Evolutionary conservation across 495 filamentous ascomycete species (phyloP).

Genomic region (Thermothielavioides terrestris): DNA sequence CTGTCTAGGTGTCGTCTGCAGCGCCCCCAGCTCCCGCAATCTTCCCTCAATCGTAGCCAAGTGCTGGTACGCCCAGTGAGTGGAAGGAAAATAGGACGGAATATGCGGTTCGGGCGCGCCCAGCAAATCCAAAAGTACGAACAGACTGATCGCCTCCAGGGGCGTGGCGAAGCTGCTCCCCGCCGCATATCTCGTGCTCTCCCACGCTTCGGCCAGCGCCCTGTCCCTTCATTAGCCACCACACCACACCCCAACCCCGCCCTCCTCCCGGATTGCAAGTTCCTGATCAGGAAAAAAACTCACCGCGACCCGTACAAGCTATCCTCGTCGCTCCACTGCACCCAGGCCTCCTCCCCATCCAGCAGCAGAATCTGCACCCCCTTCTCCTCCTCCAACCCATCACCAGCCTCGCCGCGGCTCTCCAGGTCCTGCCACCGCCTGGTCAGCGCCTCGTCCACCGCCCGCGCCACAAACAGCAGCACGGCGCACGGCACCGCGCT

Average conservation of each 20-base stretch:
- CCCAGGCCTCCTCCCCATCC: slow-evolving; percentile 92
- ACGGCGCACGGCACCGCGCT: slow-evolving; percentile 91
- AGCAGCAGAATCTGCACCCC: slow-evolving; percentile 86
- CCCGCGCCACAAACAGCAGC: slow-evolving; percentile 75
- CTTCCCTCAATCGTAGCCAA: slow-evolving; percentile 62
- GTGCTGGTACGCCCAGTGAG: slow-evolving; percentile 84
- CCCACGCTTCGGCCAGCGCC: slow-evolving; percentile 25
- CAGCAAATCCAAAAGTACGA: slow-evolving; percentile 87
- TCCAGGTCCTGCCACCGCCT: slow-evolving; percentile 71
- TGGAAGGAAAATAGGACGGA: slow-evolving; percentile 73
- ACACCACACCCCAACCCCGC: background rate
- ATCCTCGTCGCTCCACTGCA: slow-evolving; percentile 66
- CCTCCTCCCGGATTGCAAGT: background rate
- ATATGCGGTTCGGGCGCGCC: slow-evolving; percentile 62
- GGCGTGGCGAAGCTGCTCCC: slow-evolving; percentile 42
- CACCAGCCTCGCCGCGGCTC: slow-evolving; percentile 37
- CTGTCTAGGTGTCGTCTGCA: slow-evolving; percentile 27
- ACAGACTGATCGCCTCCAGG: slow-evolving; percentile 71
- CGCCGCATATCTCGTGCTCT: slow-evolving; percentile 10
- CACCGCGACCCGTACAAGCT: slow-evolving; percentile 80
- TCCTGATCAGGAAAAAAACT: slow-evolving; percentile 1
- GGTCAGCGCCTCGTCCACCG: slow-evolving; percentile 67
- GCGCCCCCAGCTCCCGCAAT: slow-evolving; percentile 44
- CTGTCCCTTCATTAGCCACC: slow-evolving; percentile 7
- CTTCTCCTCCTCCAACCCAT: slow-evolving; percentile 54